phyloP scores from a whole-genome alignment of 306 rosid genomes.

The Crotalaria pallida region DNA sequence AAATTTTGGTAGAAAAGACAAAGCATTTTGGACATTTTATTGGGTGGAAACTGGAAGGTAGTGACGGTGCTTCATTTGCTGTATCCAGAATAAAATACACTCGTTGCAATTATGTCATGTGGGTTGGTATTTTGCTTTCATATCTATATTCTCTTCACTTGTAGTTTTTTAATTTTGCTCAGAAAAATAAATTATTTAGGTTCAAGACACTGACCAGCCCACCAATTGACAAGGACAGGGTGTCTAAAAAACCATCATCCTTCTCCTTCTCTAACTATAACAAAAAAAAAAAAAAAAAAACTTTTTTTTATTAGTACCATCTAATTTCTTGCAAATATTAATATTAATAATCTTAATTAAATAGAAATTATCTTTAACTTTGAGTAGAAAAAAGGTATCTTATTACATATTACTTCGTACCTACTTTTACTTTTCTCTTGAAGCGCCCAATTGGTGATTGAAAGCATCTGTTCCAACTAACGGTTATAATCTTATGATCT shows the following conservation, averaged over 20 bases:
- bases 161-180: neutral
- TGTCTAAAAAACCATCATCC: conserved; percentile 20
- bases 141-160: neutral
- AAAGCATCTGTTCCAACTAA: conserved; percentile 9
- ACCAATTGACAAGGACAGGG: conserved; percentile 39
- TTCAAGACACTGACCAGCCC: conserved; percentile 40
- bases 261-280: neutral
- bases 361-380: neutral
- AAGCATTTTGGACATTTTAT: neutral
- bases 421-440: neutral
- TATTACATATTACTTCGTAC: neutral
- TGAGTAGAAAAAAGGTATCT: neutral
- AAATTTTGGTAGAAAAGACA: neutral
- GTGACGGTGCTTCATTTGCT: conserved; percentile 22
- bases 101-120: conserved; percentile 8
- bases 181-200: conserved; percentile 25
- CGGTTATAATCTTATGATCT: neutral
- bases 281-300: neutral
- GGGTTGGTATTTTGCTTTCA: conserved; percentile 30
- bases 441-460: neutral
- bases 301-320: neutral
- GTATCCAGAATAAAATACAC: neutral
- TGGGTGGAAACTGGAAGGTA: neutral
- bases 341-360: neutral
- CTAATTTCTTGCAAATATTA: neutral